Base-by-base conservation (phyloP, 2,329 filamentous ascomycete genomes). In the Alternaria rosae region DNA sequence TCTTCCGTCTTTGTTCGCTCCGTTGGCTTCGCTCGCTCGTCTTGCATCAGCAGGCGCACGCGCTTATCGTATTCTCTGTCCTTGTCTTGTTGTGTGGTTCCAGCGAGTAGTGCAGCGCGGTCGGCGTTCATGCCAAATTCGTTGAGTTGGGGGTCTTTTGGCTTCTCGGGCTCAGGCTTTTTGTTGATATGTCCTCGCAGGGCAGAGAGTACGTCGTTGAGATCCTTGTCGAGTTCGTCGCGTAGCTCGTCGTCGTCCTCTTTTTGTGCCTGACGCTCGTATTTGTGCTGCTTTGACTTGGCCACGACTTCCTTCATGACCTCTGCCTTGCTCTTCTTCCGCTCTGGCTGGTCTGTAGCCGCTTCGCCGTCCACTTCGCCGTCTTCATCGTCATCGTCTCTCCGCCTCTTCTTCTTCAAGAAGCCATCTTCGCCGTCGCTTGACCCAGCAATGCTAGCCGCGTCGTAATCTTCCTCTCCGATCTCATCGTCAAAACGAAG, bases 261-360 rank as follows among this genome's bases (percentile, higher is more conserved):
- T 76, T 97, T 97, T 26, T 89, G 88, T 62, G 92, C 90, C 80
- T 99, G 95, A 42, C 95, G 89, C 81, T 98, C 94, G 75, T 94
- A 94, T 81, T 97, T 98, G 85, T 97, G 87, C 65, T 92, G 85
- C 77, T 99, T 99, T 1, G 94, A 98, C 81, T 99, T 99, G 63
- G 94, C 92, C 69, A 99, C 97, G 64, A 99, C 86, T 79, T 99
- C 96, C 74, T 97, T 91, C 92, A 98, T 97, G 52, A 99, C 92
- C 79, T 99, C 95, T 56, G 95, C 92, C 81, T 97, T 98, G 4
- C 90, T 90, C 83, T 97, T 99, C 80, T 97, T 97, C 61, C 91
- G 87, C 71, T 94, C 91, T 0, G 93, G 93, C 65, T 89, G 82
- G 0, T 83, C 84, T 6, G 83, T 83, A 4, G 62, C 65, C 13